phyloP scores from a whole-genome alignment of 305 asterid species.

The Fraxinus velutina region DNA sequence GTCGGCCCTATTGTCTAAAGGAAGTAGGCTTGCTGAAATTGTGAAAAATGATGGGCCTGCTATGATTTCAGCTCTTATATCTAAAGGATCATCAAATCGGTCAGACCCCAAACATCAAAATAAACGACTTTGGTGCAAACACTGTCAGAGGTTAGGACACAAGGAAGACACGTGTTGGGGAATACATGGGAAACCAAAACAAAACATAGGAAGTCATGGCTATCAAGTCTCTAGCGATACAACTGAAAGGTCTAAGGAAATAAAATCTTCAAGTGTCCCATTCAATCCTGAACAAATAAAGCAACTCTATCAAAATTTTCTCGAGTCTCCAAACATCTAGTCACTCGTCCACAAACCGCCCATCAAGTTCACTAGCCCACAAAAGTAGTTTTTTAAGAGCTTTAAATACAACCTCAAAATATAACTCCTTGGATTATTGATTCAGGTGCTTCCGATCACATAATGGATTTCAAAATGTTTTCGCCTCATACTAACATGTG shows the following conservation, averaged over 20 bases:
- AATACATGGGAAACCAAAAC: not conserved
- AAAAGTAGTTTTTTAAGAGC: not conserved
- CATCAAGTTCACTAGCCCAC: not conserved
- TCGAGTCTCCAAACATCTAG: not conserved
- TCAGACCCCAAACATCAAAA: not conserved
- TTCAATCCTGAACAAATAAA: not conserved
- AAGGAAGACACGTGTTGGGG: not conserved
- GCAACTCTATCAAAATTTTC: not conserved
- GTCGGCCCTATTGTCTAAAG: not conserved
- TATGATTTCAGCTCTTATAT: not conserved
- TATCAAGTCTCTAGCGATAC: not conserved
- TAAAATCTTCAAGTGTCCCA: not conserved
- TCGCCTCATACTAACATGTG: not conserved
- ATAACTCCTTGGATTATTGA: not conserved
- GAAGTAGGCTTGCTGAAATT: not conserved
- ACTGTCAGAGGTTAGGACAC: no score
- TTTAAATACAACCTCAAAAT: not conserved
- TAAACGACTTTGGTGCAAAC: not conserved
- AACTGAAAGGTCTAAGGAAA: not conserved
- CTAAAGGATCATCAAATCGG: not conserved
- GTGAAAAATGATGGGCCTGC: no score
- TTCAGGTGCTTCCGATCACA: not conserved
- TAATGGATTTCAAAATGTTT: not conserved
- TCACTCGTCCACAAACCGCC: not conserved
- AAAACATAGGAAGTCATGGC: not conserved